phyloP scores from a whole-genome alignment of 257 asterid genomes.

The Agastache rugosa region DNA sequence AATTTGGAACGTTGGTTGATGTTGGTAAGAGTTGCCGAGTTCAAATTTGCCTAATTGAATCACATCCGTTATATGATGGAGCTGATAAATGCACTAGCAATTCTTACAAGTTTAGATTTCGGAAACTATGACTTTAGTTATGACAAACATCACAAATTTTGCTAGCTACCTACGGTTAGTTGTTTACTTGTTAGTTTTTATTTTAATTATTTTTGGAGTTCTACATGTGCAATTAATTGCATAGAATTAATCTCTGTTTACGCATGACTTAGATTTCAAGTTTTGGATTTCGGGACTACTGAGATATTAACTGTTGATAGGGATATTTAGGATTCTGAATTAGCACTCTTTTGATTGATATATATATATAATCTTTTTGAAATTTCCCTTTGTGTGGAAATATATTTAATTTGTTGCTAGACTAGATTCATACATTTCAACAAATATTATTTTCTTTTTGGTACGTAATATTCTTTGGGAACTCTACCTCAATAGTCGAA shows the following conservation, averaged over 20 bases:
- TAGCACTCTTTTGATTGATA: neutral
- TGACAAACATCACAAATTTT: too few species aligned
- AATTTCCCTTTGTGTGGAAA: too few species aligned
- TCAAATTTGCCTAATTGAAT: neutral
- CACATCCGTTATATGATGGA: slow-evolving; percentile 2
- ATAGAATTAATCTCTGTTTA: too few species aligned
- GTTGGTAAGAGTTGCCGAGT: neutral
- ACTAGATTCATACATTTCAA: neutral
- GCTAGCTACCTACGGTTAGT: neutral
- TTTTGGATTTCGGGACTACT: neutral
- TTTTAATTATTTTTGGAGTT: neutral
- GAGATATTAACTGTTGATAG: too few species aligned
- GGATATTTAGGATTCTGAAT: neutral
- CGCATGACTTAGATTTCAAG: neutral
- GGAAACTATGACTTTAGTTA: neutral
- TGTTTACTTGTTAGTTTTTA: too few species aligned
- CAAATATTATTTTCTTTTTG: too few species aligned
- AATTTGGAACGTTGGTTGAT: neutral
- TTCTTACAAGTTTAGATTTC: neutral
- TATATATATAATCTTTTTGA: too few species aligned
- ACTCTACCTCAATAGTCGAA: too few species aligned
- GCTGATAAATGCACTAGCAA: neutral
- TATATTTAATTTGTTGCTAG: too few species aligned
- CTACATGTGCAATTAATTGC: neutral
- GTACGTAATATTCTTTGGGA: too few species aligned